Percentiles rank a stretch among this genome's conserved stretches.
phyloP scores from a whole-genome alignment of 169 alveolate genomes.

The Theileria luwenshuni region DNA sequence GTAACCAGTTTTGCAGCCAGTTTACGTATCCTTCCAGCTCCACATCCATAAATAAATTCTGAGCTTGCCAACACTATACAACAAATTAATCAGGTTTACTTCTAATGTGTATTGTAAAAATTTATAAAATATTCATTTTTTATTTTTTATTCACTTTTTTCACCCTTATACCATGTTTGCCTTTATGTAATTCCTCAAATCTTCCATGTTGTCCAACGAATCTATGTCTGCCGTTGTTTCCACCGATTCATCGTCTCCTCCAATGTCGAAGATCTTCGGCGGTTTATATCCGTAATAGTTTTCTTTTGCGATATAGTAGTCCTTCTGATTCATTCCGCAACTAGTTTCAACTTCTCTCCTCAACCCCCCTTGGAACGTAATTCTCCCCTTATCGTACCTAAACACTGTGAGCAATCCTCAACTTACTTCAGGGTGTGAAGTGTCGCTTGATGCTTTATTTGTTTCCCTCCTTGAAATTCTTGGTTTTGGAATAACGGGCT shows the following conservation, averaged over 20 bases:
- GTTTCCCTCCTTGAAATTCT: not conserved
- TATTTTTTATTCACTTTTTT: too few species aligned
- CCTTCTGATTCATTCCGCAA: not conserved
- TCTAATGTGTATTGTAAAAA: not conserved
- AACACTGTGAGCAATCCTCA: not conserved
- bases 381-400: not conserved
- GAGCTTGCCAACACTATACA: not conserved
- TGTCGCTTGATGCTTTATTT: conserved; percentile 16
- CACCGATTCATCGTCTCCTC: not conserved
- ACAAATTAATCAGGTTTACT: not conserved
- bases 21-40: not conserved
- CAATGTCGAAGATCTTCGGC: conserved; percentile 7
- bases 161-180: conserved; percentile 1
- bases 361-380: not conserved
- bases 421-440: conserved; percentile 6
- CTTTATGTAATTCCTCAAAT: not conserved
- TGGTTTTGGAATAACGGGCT: not conserved
- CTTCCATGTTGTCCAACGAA: conserved; percentile 10
- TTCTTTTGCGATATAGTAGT: not conserved
- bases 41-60: conserved; percentile 7
- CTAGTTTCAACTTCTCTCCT: not conserved
- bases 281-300: conserved; percentile 7
- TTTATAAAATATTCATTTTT: too few species aligned
- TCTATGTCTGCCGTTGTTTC: not conserved
- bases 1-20: conserved; percentile 37